Base-by-base conservation (phyloP, 2,329 filamentous ascomycete species). In the Pseudogymnoascus sp. region DNA sequence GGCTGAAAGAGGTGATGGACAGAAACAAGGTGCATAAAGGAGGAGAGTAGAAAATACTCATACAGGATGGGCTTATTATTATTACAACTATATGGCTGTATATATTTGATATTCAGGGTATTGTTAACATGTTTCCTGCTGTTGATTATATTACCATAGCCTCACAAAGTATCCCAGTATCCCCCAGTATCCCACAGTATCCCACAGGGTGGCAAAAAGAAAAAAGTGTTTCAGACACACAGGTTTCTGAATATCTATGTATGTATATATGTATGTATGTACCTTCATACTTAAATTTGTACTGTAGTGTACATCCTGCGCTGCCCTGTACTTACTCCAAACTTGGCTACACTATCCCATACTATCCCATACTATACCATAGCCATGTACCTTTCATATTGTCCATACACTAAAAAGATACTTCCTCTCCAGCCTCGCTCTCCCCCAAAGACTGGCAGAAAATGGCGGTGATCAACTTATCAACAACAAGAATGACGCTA, bases 391-490 rank as follows among this genome's bases (percentile, higher is more conserved):
- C 47, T 53, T 50, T 53, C 8, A 53, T 2, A 17, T 15, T 4
- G 4, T 4, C 47, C 3, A 10, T 9, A n/a, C 47, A 17, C 47
- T 15, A 53, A 21, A 57, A 57, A 33, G 50, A 2, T 33, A 33
- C 50, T 57, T 57, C 9, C 31, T 33, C 31, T 33, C 7, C 31
- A 57, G 50, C 50, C 28, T 57, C 17, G 2, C 11, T 13, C 10
- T 10, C 26, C 44, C 23, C 11, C 7, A 47, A 53, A 13, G 4
- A 33, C 9, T 33, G 31, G 31, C 31, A 33, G 31, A 33, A 11
- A 57, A n/a, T 57, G 28, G 50, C 50, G 50, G 50, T 57, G 50
- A 57, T 57, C 42, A 47, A 47, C 42, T 35, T 35, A 57, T 15
- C 47, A 57, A 57, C 28, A 19, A 26, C 42, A 19, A 36, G 6